A percentile compares a stretch with the other conserved stretches of the same genome.
These are phyloP conservation scores for Chloranthus sessilifolius DNA, from an alignment of 164 flowering plant genomes.

Conservation along the genomic window DNA sequence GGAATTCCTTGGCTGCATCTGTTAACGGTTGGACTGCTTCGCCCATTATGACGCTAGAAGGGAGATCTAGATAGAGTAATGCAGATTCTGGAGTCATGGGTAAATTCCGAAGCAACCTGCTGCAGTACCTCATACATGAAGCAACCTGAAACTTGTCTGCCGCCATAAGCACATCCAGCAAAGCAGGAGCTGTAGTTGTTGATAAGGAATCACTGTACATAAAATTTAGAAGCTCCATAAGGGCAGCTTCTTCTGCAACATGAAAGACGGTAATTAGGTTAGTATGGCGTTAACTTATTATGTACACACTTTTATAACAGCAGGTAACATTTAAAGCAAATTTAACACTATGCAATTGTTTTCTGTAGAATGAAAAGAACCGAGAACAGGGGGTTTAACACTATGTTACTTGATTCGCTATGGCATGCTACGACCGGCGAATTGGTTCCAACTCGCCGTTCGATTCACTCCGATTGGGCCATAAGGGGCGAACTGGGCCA, in stretches of 20 bases:
- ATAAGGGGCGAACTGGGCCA: no score
- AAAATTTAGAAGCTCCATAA: constrained; percentile 89
- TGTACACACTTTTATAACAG: no score
- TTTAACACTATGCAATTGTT: no score
- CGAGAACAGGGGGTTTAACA: no score
- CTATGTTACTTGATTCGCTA: no score
- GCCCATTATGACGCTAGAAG: constrained; percentile 84
- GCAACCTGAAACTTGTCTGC: constrained; percentile 98
- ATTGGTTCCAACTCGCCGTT: no score
- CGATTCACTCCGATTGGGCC: no score
- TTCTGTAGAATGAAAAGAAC: no score
- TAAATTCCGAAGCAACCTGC: constrained; percentile 55
- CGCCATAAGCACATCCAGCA: constrained; percentile 95
- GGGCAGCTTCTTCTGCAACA: constrained; percentile 87
- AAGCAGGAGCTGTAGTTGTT: constrained; percentile 53
- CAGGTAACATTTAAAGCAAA: no score
- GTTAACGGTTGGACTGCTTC: constrained; percentile 86
- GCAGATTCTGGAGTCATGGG: constrained; percentile 98
- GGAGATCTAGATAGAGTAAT: constrained; percentile 88
- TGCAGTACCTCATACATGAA: constrained; percentile 94
- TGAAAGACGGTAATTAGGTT: no score
- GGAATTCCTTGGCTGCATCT: constrained; percentile 85
- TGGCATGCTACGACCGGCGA: no score
- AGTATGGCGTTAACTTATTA: no score
- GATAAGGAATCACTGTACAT: constrained; percentile 81